Evolutionary conservation across 768 basidiomycete species (phyloP), one percentile per base, ranked within the genome.

Genomic region (Lactifluus subvellereus): DNA sequence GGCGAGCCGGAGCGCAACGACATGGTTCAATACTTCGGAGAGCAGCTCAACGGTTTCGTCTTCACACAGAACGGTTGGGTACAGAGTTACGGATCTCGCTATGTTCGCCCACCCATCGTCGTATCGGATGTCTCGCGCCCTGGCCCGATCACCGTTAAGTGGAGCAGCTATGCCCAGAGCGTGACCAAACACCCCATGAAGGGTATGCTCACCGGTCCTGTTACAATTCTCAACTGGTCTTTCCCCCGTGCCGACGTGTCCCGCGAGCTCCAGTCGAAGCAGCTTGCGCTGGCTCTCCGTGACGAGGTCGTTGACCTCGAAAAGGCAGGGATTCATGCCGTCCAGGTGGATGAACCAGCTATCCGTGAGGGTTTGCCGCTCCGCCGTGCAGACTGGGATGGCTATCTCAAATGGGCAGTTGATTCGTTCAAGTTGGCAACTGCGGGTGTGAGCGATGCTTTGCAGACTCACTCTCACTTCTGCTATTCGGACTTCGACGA

Each of bases 11-110:
- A 99, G 81, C 86, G 96, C 71, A 98, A 98, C 75, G 96, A 98
- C 83, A 98, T 98, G 96, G 95, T 97, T 66, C 95, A 98, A 79
- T 99, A 99, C 86, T 99, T 98, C 70, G 97, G 97, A 68, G 97
- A 99, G 77, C 90, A 86, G 73, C 82, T 99, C 67, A 79, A 84
- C 55, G 97, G 97, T 68, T 98, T 99, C 73, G 91, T 91, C 76
- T 99, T 99, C 80, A 98, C 97, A 66, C 92, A 96, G 78, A 94
- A 97, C 69, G 97, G 85, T 55, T 99, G 97, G 97, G 97, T 99
- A 42, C 97, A 99, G 80, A 94, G 92, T 75, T 99, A 99, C 78
- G 97, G 97, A 65, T 98, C 95, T 71, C 94, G 96, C 68, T 99
- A 98, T 74, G 96, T 99, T 69, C 94, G 96, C 70, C 96, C 96